Evolutionary conservation across 2,329 filamentous ascomycete species (phyloP).

Genomic region (Fusarium newnesense): DNA sequence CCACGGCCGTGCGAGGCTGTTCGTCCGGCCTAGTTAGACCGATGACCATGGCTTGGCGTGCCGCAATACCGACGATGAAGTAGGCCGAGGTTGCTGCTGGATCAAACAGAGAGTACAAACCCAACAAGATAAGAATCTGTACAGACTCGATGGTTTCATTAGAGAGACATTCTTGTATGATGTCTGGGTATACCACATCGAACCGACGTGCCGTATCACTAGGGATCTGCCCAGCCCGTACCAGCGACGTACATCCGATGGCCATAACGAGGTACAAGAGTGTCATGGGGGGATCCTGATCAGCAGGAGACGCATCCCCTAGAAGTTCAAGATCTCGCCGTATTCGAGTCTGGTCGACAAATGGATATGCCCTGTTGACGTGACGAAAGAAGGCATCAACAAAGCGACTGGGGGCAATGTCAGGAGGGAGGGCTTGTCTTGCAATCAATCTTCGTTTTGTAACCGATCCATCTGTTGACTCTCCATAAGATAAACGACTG

Average conservation of each 20-base stretch:
- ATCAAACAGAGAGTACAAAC: slow-evolving; percentile 57
- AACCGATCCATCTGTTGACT: slow-evolving; percentile 31
- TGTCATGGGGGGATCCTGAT: slow-evolving; percentile 44
- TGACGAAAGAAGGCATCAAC: slow-evolving; percentile 58
- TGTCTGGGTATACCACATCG: slow-evolving; percentile 52
- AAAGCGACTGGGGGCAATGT: slow-evolving; percentile 47
- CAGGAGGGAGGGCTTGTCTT: slow-evolving; percentile 34
- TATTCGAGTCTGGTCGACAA: slow-evolving; percentile 52
- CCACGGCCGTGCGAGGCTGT: slow-evolving; percentile 39
- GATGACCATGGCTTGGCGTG: slow-evolving; percentile 53
- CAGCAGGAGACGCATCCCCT: slow-evolving; percentile 44
- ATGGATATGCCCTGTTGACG: slow-evolving; percentile 58
- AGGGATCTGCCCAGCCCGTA: slow-evolving; percentile 55
- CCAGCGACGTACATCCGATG: slow-evolving; percentile 57
- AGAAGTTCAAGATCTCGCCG: slow-evolving; percentile 48
- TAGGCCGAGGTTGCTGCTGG: slow-evolving; percentile 53
- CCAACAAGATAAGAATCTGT: slow-evolving; percentile 54
- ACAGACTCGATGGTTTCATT: slow-evolving; percentile 51
- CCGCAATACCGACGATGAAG: slow-evolving; percentile 53
- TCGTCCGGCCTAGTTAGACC: slow-evolving; percentile 50
- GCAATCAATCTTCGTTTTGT: slow-evolving; percentile 30
- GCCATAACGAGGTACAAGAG: slow-evolving; percentile 57
- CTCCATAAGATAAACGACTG: slow-evolving; percentile 38
- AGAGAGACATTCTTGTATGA: slow-evolving; percentile 54
- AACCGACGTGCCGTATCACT: slow-evolving; percentile 47